Evolutionary conservation across 2,329 filamentous ascomycete genomes (phyloP), one percentile per base, ranked within the genome.

Genomic region (Thelonectria rubi): DNA sequence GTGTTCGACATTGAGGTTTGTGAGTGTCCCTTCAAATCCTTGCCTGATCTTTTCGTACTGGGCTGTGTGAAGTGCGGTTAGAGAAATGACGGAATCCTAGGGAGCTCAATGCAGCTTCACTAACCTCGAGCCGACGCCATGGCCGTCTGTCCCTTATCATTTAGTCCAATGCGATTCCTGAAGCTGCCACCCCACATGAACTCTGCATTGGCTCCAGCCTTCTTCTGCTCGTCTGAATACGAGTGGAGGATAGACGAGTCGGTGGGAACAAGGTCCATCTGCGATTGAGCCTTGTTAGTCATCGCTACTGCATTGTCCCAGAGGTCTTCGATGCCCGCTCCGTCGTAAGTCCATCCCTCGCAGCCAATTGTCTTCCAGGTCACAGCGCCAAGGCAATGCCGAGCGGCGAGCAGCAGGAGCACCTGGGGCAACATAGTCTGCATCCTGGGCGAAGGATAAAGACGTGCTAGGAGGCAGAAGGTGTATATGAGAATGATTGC

Each of bases 221-320:
- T 15, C 6, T 59, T 53, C 26, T 58, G 15, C 5, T 30, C 30
- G 12, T 21, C 20, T 10, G 3, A 21, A 14, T 47, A 37, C 7
- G 20, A 39, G 1, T 11, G 9, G n/a, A 7, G 17, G 17, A 58
- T 9, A 12, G 47, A 37, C 11, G 6, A 4, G 15, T 40, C 26
- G 10, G 43, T 54, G 50, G 56, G 49, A 20, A 59, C 54, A 37
- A 43, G 18, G 43, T 59, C 56, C 34, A 59, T 59, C n/a, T 59
- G 49, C 15, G 47, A 46, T 40, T 46, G 55, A 32, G 55, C 47
- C 46, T 58, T 39, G 10, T 24, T 37, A 34, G 55, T n/a, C 39
- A 58, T 17, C 5, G 30, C 42, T 21, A 59, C 21, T 3, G 56
- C 49, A 42, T 59, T 54, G 12, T 54, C 43, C 56, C 56, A 59